Evolutionary conservation across 768 basidiomycete species (phyloP).

Genomic region (Tulasnella sp.): DNA sequence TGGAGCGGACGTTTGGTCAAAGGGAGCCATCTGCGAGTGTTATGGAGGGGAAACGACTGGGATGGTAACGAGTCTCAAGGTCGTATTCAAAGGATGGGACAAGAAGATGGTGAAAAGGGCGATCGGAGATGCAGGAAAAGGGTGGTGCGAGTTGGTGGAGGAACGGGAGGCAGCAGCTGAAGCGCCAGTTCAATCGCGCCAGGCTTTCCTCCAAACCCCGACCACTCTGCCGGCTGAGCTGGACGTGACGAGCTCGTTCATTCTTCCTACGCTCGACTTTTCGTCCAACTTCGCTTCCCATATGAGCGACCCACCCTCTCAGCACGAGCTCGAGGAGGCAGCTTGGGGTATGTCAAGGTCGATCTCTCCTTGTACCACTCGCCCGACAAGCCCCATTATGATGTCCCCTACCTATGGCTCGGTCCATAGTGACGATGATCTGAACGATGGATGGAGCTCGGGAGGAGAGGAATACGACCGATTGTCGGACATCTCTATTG

Average conservation of each 20-base stretch:
- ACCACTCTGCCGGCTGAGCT: slow-evolving; percentile 32
- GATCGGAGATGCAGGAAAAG: slow-evolving; percentile 65
- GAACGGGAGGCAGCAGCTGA: slow-evolving; percentile 32
- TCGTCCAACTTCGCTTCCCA: slow-evolving; percentile 47
- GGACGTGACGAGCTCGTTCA: slow-evolving; percentile 62
- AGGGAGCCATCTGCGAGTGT: slow-evolving; percentile 56
- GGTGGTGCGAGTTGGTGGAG: slow-evolving; percentile 75
- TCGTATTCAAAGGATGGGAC: slow-evolving; percentile 73
- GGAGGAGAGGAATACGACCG: slow-evolving; percentile 6
- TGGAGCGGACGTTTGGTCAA: slow-evolving; percentile 60
- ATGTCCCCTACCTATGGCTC: not conserved
- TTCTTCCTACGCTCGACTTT: slow-evolving; percentile 74
- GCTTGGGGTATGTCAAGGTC: not conserved
- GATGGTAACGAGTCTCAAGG: slow-evolving; percentile 52
- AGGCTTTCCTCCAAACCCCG: slow-evolving; percentile 31
- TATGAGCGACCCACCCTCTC: slow-evolving; percentile 26
- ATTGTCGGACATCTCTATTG: not conserved
- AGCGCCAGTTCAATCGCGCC: slow-evolving; percentile 31
- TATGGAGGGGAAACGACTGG: slow-evolving; percentile 54
- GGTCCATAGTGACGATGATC: not conserved
- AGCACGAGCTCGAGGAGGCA: not conserved
- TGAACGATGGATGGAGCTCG: not conserved
- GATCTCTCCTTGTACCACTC: not conserved
- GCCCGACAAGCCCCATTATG: not conserved
- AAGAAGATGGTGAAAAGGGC: slow-evolving; percentile 59